Conservation (phyloP, 768 basidiomycete species). For the Mycena venus region DNA sequence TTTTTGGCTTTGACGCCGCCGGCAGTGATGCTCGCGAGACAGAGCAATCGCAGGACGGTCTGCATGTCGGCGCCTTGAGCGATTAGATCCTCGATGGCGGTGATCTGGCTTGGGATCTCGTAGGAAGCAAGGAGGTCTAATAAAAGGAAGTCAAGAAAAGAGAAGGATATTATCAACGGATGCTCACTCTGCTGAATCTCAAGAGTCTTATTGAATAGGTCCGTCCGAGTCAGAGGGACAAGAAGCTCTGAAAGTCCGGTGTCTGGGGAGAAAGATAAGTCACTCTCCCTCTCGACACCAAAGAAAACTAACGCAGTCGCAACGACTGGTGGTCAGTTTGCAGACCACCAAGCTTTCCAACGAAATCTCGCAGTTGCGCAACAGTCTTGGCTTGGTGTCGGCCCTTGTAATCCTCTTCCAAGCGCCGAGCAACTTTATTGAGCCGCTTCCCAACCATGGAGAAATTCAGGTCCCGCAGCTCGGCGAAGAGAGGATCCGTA, state of each 20-base stretch:
- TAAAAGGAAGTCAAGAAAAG: constrained; percentile 18
- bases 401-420: constrained; percentile 96
- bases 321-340: constrained; percentile 93
- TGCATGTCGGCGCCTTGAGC: constrained; percentile 89
- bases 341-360: constrained; percentile 92
- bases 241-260: constrained; percentile 95
- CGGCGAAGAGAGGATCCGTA: constrained; percentile 85
- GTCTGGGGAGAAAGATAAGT: constrained; percentile 64
- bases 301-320: constrained; percentile 82
- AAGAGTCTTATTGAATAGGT: constrained; percentile 90
- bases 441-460: constrained; percentile 87
- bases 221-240: constrained; percentile 85
- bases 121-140: constrained; percentile 95
- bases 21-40: constrained; percentile 86
- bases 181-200: constrained; percentile 95
- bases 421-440: constrained; percentile 82
- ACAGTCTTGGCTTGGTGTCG: constrained; percentile 92
- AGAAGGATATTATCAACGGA: background rate
- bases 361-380: constrained; percentile 93
- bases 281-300: too few species aligned
- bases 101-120: constrained; percentile 82
- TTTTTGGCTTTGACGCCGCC: constrained; percentile 91
- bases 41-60: constrained; percentile 82
- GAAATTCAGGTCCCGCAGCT: constrained; percentile 93
- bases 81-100: constrained; percentile 92